Conservation (phyloP, 164 flowering plant species). For the Nelumbo lutea region DNA sequence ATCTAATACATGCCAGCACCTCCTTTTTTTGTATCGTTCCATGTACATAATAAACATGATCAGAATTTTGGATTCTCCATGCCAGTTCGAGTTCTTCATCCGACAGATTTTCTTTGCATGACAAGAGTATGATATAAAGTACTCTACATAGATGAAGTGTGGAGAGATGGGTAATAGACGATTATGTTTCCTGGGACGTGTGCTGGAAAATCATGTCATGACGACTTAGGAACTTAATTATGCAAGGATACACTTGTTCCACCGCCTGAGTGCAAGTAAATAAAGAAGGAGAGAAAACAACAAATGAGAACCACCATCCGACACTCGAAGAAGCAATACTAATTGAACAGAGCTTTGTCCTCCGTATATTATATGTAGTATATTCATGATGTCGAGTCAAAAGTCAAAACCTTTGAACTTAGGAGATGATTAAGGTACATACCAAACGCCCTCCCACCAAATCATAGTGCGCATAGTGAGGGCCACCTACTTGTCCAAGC, state of each 20-base stretch:
- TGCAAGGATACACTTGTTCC: conserved; percentile 74
- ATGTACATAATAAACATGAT: not conserved
- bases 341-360: not conserved
- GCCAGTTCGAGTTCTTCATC: not conserved
- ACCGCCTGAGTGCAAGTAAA: conserved; percentile 45
- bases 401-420: not conserved
- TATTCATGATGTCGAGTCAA: not conserved
- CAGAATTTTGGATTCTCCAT: too few species aligned
- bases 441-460: conserved; percentile 90
- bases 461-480: conserved; percentile 97
- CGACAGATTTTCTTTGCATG: not conserved
- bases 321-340: not conserved
- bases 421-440: conserved; percentile 14
- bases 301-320: not conserved
- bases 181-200: too few species aligned
- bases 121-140: not conserved
- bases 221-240: conserved; percentile 52
- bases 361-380: too few species aligned
- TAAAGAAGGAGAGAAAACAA: not conserved
- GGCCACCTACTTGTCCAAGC: conserved; percentile 68
- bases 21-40: not conserved
- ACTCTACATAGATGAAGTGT: not conserved
- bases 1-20: too few species aligned
- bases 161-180: not conserved
- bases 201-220: conserved; percentile 31